Conservation (phyloP, 2,329 filamentous ascomycete genomes). For the Fusarium virguliforme region DNA sequence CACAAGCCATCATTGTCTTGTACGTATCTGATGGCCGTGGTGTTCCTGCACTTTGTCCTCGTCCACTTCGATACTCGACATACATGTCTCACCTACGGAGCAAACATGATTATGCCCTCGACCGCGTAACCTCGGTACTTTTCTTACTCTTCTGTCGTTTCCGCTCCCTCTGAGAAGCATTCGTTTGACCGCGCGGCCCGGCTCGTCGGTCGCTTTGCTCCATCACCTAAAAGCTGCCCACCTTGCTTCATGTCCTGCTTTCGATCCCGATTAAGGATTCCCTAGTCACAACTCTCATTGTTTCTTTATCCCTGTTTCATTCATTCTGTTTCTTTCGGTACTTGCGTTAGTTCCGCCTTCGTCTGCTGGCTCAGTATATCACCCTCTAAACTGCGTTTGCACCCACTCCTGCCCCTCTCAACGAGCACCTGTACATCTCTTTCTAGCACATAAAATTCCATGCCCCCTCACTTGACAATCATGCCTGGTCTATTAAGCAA, state of each 20-base stretch:
- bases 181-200: background rate
- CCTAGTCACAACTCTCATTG: background rate
- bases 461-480: background rate
- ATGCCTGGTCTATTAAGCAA: conserved; percentile 33
- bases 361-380: conserved; percentile 6
- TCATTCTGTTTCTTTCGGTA: background rate
- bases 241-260: background rate
- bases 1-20: background rate
- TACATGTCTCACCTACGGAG: conserved; percentile 1
- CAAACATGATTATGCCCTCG: background rate
- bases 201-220: background rate
- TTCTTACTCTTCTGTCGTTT: background rate
- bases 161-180: background rate
- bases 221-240: conserved; percentile 5
- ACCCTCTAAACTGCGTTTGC: background rate
- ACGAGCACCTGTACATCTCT: background rate
- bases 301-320: background rate
- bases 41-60: conserved; percentile 5
- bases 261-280: background rate
- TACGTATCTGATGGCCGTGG: background rate
- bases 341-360: background rate
- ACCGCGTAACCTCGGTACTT: conserved; percentile 2
- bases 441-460: background rate
- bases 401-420: background rate
- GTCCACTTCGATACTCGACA: background rate